Conservation (phyloP, 2,329 filamentous ascomycete genomes). For the Magnaporthiopsis incrustans region DNA sequence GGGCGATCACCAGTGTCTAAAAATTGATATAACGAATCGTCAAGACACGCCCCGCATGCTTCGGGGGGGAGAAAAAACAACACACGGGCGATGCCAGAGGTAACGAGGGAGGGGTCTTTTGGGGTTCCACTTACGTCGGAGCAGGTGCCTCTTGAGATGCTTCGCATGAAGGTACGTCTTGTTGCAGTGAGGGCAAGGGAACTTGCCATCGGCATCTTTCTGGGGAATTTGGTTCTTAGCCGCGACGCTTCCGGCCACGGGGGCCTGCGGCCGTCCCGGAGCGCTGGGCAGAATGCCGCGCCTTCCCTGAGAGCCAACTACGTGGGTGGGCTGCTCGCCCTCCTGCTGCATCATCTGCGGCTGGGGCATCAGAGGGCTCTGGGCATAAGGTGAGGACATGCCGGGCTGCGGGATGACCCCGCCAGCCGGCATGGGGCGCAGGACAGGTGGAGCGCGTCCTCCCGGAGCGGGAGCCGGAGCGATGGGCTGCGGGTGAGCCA, state of each 20-base stretch:
- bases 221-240: constrained; percentile 80
- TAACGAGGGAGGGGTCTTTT: background rate
- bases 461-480: constrained; percentile 58
- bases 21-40: constrained; percentile 1
- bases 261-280: constrained; percentile 73
- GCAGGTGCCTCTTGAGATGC: constrained; percentile 90
- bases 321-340: constrained; percentile 69
- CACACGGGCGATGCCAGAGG: background rate
- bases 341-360: constrained; percentile 47
- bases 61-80: background rate
- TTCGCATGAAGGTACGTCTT: constrained; percentile 98
- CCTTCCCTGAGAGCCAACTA: constrained; percentile 89
- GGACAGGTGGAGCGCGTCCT: constrained; percentile 47
- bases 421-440: constrained; percentile 64
- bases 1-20: constrained; percentile 93
- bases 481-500: constrained; percentile 67
- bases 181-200: constrained; percentile 94
- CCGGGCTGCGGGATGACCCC: constrained; percentile 53
- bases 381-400: constrained; percentile 52
- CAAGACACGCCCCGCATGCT: background rate
- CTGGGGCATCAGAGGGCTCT: constrained; percentile 47
- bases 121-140: constrained; percentile 70
- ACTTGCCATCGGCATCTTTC: constrained; percentile 97
- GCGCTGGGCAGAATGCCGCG: constrained; percentile 87
- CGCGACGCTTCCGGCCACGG: constrained; percentile 57